Evolutionary conservation across 345 rosid species (phyloP).

Genomic region (Angophora floribunda): DNA sequence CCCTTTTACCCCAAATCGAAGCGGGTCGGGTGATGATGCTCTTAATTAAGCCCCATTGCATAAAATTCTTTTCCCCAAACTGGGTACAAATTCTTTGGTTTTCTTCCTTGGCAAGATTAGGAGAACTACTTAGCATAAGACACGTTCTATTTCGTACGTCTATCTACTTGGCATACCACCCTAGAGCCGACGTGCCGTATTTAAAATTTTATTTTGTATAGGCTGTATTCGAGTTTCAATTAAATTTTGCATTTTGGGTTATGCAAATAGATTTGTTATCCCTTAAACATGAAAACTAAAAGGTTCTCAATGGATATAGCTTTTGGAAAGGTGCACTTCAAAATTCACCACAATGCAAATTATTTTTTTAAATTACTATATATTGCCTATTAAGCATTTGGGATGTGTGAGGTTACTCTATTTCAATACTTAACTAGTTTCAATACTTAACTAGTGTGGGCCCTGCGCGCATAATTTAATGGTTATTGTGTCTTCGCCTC

Average conservation of each 20-base stretch:
- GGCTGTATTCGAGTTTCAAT: too few relatives aligned
- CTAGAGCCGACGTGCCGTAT: background rate
- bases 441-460: background rate
- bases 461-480: background rate
- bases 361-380: background rate
- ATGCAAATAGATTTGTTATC: accelerated
- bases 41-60: background rate
- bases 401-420: background rate
- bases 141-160: background rate
- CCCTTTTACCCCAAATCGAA: background rate
- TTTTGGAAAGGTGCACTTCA: background rate
- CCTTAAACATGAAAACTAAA: accelerated
- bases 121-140: background rate
- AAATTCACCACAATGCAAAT: background rate
- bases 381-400: background rate
- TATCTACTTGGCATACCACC: background rate
- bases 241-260: background rate
- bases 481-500: background rate
- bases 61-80: background rate
- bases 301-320: background rate
- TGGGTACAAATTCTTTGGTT: background rate
- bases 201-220: background rate
- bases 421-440: too few relatives aligned
- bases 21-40: background rate
- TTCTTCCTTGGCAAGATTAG: background rate